Evolutionary conservation across 208 protist genomes (phyloP), one percentile per base, ranked within the genome.

Genomic region (Naegleria lovaniensis): DNA sequence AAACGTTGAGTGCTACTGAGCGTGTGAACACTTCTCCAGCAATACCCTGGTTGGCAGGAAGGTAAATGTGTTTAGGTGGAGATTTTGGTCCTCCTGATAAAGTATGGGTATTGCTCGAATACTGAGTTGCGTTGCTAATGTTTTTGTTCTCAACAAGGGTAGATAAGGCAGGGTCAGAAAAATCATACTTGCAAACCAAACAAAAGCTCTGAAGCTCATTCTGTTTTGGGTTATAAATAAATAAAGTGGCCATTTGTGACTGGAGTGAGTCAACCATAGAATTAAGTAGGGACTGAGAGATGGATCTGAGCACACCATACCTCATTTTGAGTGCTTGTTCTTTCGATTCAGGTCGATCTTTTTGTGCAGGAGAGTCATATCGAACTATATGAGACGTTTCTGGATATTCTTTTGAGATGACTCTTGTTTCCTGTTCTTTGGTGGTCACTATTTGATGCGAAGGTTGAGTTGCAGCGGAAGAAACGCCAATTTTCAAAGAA

Each of bases 1-100:
- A 90, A 87, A 96, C 95, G 90, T 95, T 96, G 39, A 96, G 92
- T 55, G 92, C 92, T 11, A 94, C 86, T 39, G 94, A 94, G 25
- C 93, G 94, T 67, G 90, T n/a, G 39, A 94, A 94, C 11, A 96
- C 94, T 85, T 91, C 93, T 29, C 95, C 95, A n/a, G 93, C 94
- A 92, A 97, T 96, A 48, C 95, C 95, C 5, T 93, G 92, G 33
- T 91, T 92, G 16, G 91, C 87, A 15, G 95, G 92, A 58, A 97
- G 92, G 22, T 90, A 91, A 51, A 96, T 93, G 76, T 94, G 13
- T 13, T 88, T 58, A n/a, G 55, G 55, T 15, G 22, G 22, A 29
- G 55, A 15, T 67, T 67, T 67, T 67, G 55, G 55, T 67, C 55
- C 55, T 22, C 55, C 55, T 22, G 22, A 29, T 29, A 67, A 29